Evolutionary conservation across 2,329 filamentous ascomycete genomes (phyloP).

Genomic region (Colletotrichum shisoi): DNA sequence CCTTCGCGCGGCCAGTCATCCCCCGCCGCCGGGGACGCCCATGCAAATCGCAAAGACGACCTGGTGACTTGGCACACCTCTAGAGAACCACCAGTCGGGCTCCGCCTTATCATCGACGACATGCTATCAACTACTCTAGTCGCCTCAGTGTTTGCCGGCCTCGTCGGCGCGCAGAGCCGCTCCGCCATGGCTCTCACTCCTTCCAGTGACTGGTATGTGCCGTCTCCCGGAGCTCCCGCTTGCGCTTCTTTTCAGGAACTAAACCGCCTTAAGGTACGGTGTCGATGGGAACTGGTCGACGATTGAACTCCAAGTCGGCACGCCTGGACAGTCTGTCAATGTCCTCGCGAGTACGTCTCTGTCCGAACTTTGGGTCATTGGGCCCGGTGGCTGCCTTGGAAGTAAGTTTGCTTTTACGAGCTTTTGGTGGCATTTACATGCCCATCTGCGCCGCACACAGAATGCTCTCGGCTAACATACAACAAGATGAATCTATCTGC

Average conservation of each 20-base stretch:
- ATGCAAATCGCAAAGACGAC: slow-evolving; percentile 31
- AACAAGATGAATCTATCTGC: slow-evolving; percentile 61
- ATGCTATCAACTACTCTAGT: slow-evolving; percentile 31
- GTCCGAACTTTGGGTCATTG: slow-evolving; percentile 75
- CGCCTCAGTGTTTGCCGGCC: slow-evolving; percentile 30
- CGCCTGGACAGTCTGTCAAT: slow-evolving; percentile 49
- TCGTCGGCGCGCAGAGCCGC: slow-evolving; percentile 31
- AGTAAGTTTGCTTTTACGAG: slow-evolving; percentile 51
- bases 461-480: slow-evolving; percentile 34
- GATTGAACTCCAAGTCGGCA: slow-evolving; percentile 67
- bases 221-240: background rate
- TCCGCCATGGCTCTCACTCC: slow-evolving; percentile 38
- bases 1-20: slow-evolving; percentile 22
- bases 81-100: slow-evolving; percentile 22
- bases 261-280: slow-evolving; percentile 60
- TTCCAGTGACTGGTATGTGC: slow-evolving; percentile 35
- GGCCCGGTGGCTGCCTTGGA: slow-evolving; percentile 62
- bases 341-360: slow-evolving; percentile 69
- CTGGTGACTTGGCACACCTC: slow-evolving; percentile 38
- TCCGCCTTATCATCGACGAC: slow-evolving; percentile 22
- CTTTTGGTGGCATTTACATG: background rate
- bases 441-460: background rate
- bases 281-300: slow-evolving; percentile 77
- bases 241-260: slow-evolving; percentile 8
- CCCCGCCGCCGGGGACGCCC: slow-evolving; percentile 16